Evolutionary conservation across 495 filamentous ascomycete genomes (phyloP).

Genomic region (Aspergillus biplanus): DNA sequence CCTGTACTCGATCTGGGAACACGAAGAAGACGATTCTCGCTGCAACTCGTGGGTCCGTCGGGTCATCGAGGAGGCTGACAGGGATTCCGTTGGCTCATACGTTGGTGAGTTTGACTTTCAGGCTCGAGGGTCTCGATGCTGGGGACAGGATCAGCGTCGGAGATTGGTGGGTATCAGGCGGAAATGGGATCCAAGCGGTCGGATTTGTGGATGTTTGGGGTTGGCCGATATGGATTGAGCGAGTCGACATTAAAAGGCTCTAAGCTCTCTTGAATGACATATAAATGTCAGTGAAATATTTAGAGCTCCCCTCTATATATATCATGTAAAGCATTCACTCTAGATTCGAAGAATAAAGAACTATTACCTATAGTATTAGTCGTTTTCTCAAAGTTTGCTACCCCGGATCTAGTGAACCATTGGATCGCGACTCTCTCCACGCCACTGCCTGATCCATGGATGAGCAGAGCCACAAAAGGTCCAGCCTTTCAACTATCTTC

Average conservation of each 20-base stretch:
- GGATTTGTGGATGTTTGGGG: slow-evolving; percentile 9
- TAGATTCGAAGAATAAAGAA: not conserved
- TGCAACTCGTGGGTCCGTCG: slow-evolving; percentile 38
- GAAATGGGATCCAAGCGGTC: slow-evolving; percentile 47
- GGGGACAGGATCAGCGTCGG: slow-evolving; percentile 35
- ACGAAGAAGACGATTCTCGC: slow-evolving; percentile 37
- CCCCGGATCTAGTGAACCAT: not conserved
- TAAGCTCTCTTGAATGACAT: not conserved
- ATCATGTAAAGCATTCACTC: too few relatives aligned
- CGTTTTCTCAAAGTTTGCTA: too few relatives aligned
- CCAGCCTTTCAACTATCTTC: not conserved
- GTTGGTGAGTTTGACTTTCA: slow-evolving; percentile 53
- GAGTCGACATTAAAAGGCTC: not conserved
- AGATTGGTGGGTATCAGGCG: slow-evolving; percentile 37
- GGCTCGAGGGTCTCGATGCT: slow-evolving; percentile 36
- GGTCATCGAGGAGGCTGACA: slow-evolving; percentile 35
- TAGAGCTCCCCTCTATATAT: not conserved
- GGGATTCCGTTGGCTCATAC: slow-evolving; percentile 43
- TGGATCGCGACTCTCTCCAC: not conserved
- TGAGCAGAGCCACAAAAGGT: not conserved
- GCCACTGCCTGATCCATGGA: not conserved
- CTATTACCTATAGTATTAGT: too few relatives aligned
- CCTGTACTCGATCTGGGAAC: slow-evolving; percentile 50
- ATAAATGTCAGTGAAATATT: not conserved
- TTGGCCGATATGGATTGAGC: not conserved